These are phyloP conservation scores for Ophiostoma triangulosporum DNA, from an alignment of 2,329 filamentous ascomycete genomes.

Conservation along the genomic window DNA sequence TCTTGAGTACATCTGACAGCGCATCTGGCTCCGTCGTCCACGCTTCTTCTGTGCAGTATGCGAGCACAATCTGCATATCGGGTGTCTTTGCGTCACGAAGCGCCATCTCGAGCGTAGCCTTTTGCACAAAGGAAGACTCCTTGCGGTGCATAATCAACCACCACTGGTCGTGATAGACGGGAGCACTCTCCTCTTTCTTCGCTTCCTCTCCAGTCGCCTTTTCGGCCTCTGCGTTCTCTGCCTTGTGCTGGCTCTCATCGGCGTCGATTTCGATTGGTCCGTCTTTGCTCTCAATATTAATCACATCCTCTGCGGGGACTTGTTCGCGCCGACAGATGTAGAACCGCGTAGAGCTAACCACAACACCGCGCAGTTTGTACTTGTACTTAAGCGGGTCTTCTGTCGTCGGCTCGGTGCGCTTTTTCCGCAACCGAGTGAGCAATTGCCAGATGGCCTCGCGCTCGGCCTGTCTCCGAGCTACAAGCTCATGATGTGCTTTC, in stretches of 20 bases:
- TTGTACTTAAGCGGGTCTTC: slow-evolving; percentile 16
- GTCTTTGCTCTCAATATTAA: background rate
- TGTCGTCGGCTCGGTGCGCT: slow-evolving; percentile 15
- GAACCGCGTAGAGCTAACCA: slow-evolving; percentile 16
- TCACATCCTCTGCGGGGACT: background rate
- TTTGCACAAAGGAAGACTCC: background rate
- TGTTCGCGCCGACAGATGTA: slow-evolving; percentile 18
- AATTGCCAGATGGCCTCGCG: slow-evolving; percentile 7
- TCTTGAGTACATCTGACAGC: slow-evolving; percentile 19
- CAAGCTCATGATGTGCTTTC: background rate
- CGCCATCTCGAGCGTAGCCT: background rate
- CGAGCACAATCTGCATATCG: slow-evolving; percentile 8
- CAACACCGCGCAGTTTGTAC: slow-evolving; percentile 21
- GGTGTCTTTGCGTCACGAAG: background rate
- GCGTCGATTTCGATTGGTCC: background rate
- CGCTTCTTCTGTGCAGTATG: slow-evolving; percentile 21
- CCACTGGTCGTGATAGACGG: slow-evolving; percentile 18
- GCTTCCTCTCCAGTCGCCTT: background rate
- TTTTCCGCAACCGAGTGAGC: background rate
- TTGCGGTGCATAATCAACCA: slow-evolving; percentile 14
- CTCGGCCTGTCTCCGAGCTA: slow-evolving; percentile 1
- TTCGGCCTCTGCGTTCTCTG: background rate
- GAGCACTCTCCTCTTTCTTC: background rate
- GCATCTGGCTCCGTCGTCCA: slow-evolving; percentile 14
- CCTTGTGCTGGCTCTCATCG: background rate